Base-by-base conservation (phyloP, 148 eudicot genomes). In the Amaranthus hypochondriacus region DNA sequence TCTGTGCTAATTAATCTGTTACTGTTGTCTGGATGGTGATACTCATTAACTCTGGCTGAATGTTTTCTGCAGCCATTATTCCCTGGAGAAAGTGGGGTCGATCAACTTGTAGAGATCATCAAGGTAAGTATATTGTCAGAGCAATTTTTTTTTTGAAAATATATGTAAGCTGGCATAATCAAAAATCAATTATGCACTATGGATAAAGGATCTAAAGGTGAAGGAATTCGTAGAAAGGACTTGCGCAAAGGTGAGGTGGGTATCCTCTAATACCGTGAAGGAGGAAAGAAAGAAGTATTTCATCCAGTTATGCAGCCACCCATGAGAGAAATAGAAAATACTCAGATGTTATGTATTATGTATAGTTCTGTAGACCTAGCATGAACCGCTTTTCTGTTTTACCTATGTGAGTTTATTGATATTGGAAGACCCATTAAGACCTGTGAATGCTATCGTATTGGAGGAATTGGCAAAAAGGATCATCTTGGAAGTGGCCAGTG, bases 41-140 rank as follows among this genome's bases (percentile, higher is more conserved):
- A 64, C 59, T 62, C 66, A 58, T 58, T 63, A 63, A 56, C 28
- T 52, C 55, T 64, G 50, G 66, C 18, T 51, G 43, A 6, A 49
- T 58, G 4, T 72, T 53, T 68, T 62, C 56, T 78, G 73, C 97
- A 94, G 98, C 98, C 98, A 74, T 80, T 94, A 83, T 94, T 94
- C 77, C 98, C 98, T 69, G 98, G 98, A 71, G 97, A 94, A 84
- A 94, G 98, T 84, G 97, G 98, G 51, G 97, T 94, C 48, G 98
- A 94, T 86, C 98, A 94, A 78, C 78, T 94, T 57, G 98, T 94
- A 68, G 97, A 94, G 87, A 91, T 94, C 64, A 94, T 94, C 60
- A 94, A 94, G 98, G 98, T 94, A 75, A 71, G 12, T 56, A 15
- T 56, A 15, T 66, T 46, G 68, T 57, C 61, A 28, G 47, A 46